Percentiles rank a stretch among this genome's conserved stretches.
Evolutionary conservation across 495 filamentous ascomycete species (phyloP).

Genomic region (Aspergillus biplanus): DNA sequence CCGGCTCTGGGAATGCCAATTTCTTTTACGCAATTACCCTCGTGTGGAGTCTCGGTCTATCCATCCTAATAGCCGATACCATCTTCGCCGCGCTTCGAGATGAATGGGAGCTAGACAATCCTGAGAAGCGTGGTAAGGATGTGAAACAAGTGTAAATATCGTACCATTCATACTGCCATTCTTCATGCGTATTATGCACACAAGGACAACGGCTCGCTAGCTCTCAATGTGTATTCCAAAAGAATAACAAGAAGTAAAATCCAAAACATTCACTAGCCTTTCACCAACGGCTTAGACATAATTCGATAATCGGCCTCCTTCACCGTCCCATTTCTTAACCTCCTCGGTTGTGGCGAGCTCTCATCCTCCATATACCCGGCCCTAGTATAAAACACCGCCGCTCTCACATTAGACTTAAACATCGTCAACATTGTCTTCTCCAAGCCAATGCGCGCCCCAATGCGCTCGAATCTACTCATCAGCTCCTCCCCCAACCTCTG

Average conservation of each 20-base stretch:
- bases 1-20: conserved; percentile 95
- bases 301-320: conserved; percentile 72
- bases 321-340: conserved; percentile 64
- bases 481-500: conserved; percentile 44
- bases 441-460: conserved; percentile 50
- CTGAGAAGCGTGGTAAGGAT: conserved; percentile 85
- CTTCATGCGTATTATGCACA: conserved; percentile 4
- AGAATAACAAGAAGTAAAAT: too few relatives aligned
- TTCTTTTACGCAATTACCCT: conserved; percentile 99
- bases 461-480: conserved; percentile 46
- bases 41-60: conserved; percentile 90
- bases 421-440: conserved; percentile 86
- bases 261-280: background rate
- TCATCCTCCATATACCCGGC: conserved; percentile 70
- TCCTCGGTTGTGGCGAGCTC: conserved; percentile 64
- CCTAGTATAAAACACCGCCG: conserved; percentile 66
- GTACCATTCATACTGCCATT: conserved; percentile 18
- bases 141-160: conserved; percentile 74
- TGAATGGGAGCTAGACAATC: conserved; percentile 91
- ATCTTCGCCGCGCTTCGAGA: conserved; percentile 88
- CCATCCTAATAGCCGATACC: conserved; percentile 77
- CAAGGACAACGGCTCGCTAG: background rate
- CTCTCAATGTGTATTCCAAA: background rate
- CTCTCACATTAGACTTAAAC: conserved; percentile 68
- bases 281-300: conserved; percentile 61